Percentiles rank a stretch among this genome's conserved stretches.
Conservation (phyloP, 441 rosid species). For the Rhodomyrtus psidioides region DNA sequence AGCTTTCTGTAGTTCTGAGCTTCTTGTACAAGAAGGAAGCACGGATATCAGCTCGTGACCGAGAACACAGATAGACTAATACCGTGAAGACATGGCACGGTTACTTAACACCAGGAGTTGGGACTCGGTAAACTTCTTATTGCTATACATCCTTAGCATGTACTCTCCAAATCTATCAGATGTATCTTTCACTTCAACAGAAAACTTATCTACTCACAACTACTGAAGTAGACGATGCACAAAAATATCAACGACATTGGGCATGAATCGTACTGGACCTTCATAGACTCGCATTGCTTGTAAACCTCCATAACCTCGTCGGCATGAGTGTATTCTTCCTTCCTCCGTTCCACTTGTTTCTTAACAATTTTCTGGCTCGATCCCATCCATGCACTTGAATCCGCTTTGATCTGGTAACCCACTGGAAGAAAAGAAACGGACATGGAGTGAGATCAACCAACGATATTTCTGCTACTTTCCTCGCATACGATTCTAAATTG, state of each 20-base stretch:
- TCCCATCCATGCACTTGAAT: not conserved
- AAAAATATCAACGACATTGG: not conserved
- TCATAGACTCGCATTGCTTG: not conserved
- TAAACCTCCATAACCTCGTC: not conserved
- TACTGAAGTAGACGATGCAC: not conserved
- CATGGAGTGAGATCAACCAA: not conserved
- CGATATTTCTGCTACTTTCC: not conserved
- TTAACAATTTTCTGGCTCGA: not conserved
- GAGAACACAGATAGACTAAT: too few species aligned
- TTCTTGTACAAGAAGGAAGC: not conserved
- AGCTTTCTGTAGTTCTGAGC: not conserved
- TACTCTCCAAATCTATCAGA: not conserved
- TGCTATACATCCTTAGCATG: not conserved
- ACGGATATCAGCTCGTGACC: not conserved
- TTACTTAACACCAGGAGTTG: not conserved
- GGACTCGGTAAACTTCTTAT: not conserved
- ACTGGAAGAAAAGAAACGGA: not conserved
- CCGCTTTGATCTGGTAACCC: not conserved
- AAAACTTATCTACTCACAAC: not conserved
- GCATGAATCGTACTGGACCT: not conserved
- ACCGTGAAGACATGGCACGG: not conserved
- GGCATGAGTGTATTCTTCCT: not conserved
- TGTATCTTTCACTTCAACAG: not conserved
- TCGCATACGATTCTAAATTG: not conserved
- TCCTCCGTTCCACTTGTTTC: not conserved